Conservation (phyloP, 495 filamentous ascomycete genomes). For the Aspergillus cavernicola region DNA sequence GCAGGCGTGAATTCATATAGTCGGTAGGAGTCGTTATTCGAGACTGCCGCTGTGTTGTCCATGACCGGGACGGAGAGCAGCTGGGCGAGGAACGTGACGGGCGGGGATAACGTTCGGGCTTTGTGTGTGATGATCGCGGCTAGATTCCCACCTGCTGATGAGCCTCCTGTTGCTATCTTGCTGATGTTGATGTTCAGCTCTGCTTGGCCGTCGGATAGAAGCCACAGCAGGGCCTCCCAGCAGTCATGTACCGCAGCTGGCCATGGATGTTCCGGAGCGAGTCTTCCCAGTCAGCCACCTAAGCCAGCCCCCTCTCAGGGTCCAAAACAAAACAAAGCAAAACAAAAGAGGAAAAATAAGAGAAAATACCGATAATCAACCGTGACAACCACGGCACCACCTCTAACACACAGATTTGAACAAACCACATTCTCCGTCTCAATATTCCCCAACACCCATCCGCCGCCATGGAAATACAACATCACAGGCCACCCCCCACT, state of each 20-base stretch:
- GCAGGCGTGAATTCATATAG: conserved; percentile 48
- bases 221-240: conserved; percentile 56
- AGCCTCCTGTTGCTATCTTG: conserved; percentile 51
- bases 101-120: conserved; percentile 38
- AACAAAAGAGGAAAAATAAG: too few species aligned
- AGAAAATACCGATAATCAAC: conserved; percentile 60
- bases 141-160: conserved; percentile 54
- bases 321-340: neutral
- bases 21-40: conserved; percentile 44
- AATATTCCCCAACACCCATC: conserved; percentile 58
- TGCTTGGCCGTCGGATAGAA: conserved; percentile 37
- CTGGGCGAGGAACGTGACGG: conserved; percentile 45
- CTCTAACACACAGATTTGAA: conserved; percentile 48
- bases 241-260: conserved; percentile 55
- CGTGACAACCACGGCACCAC: conserved; percentile 49
- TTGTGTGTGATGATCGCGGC: conserved; percentile 54
- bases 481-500: conserved; percentile 51
- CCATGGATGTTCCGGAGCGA: conserved; percentile 54
- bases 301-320: neutral
- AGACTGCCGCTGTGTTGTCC: conserved; percentile 50
- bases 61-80: conserved; percentile 56
- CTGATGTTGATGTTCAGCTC: conserved; percentile 41
- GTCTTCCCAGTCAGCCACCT: conserved; percentile 22
- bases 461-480: conserved; percentile 57
- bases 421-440: conserved; percentile 58